Evolutionary conservation across 1,284 basidiomycete species (phyloP).

Genomic region (Sanghuangporus weigelae): DNA sequence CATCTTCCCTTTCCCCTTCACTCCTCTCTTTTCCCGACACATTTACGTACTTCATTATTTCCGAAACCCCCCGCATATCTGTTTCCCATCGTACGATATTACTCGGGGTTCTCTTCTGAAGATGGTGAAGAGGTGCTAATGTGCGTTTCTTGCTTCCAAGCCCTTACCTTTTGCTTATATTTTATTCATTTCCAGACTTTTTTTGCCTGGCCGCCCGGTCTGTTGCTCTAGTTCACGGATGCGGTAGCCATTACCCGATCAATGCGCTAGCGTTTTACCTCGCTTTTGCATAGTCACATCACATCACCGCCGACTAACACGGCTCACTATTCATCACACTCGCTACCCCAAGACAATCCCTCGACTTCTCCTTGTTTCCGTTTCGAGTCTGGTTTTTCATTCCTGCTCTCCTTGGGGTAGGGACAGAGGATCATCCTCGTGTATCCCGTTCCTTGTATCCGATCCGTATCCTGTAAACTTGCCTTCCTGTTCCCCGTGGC

Average conservation of each 20-base stretch:
- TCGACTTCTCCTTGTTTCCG: background rate
- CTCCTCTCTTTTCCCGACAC: background rate
- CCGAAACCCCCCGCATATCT: background rate
- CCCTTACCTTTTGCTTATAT: background rate
- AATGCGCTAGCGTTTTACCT: background rate
- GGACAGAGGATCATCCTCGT: background rate
- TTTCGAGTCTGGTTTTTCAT: background rate
- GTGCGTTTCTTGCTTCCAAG: background rate
- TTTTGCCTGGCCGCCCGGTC: background rate
- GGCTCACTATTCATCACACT: background rate
- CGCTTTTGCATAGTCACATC: background rate
- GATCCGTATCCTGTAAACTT: background rate
- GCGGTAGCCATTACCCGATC: background rate
- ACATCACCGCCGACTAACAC: background rate
- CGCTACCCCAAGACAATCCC: background rate
- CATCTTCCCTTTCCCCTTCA: background rate
- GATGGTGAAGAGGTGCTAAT: constrained; percentile 11
- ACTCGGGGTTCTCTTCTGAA: background rate
- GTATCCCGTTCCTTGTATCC: background rate
- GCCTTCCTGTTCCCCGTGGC: background rate
- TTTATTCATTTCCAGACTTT: background rate
- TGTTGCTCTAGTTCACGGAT: background rate
- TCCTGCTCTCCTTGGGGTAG: background rate
- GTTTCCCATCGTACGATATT: background rate
- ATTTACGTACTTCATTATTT: background rate